These are phyloP conservation scores for Abelmoschus esculentus DNA, from an alignment of 345 rosid species.

Conservation along the genomic window DNA sequence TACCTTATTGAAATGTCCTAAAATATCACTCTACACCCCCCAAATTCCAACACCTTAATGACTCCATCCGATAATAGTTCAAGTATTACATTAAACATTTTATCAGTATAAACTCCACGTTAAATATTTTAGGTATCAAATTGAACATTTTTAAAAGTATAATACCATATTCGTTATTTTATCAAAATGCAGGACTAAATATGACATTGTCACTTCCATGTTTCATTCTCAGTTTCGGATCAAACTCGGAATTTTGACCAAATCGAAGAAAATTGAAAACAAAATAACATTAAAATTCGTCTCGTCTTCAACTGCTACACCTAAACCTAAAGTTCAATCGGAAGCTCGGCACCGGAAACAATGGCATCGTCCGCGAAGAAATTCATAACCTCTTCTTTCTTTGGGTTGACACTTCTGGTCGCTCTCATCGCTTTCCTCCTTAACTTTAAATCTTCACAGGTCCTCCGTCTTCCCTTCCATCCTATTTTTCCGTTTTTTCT, in stretches of 20 bases:
- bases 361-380: conserved; percentile 18
- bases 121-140: no score
- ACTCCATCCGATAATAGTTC: no score
- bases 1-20: no score
- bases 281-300: neutral
- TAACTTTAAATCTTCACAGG: conserved; percentile 39
- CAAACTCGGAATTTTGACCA: neutral
- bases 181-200: no score
- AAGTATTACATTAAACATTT: no score
- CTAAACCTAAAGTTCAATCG: neutral
- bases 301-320: neutral
- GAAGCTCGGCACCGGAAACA: neutral
- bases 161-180: no score
- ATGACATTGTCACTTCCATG: no score
- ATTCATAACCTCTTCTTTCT: conserved; percentile 26
- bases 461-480: conserved; percentile 13
- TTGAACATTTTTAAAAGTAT: no score
- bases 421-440: conserved; percentile 38
- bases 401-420: conserved; percentile 34
- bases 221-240: no score
- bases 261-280: neutral
- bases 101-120: no score
- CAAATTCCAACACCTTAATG: no score
- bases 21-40: no score
- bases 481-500: neutral